Base-by-base conservation (phyloP, 257 asterid genomes). In the Ajuga chamaepitys region DNA sequence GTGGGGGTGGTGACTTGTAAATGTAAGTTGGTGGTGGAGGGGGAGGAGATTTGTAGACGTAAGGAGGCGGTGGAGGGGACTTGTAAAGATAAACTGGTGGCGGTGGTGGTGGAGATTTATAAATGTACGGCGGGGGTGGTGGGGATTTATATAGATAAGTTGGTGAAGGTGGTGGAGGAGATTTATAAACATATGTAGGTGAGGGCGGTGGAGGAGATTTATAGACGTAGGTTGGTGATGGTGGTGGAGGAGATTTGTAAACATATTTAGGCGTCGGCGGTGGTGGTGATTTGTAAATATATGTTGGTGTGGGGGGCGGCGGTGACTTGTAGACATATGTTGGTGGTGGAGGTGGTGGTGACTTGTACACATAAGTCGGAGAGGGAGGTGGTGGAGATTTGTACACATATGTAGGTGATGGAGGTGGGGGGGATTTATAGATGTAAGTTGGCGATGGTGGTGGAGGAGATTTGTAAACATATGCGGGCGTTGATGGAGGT, bases 221-320 rank as follows among this genome's bases (percentile, higher is more conserved):
- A 41, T 65, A 72, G 55, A 0, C 38, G 67, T 4, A 69, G 10
- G 5, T 3, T 0, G 82, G 84, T 0, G 85, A 79, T 0, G 86
- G 83, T 0, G 85, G 81, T 0, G 86, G 83, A 0, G 85, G 76
- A 0, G 82, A 80, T 17, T 74, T 71, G 45, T 80, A 77, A 67
- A 75, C 0, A 62, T 58, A 1, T 63, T 67, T 62, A 0, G 81
- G 81, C 0, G 82, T 0, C 0, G 71, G 73, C 4, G 67, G 22
- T 2, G 75, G 75, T 0, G 82, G 80, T 2, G 76, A 71, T 9
- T 71, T 71, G 41, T 71, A 71, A 0, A 63, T 5, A 52, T 71
- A 56, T 4, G 66, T 52, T 2, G 62, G 62, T 7, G 62, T 44
- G 2, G 62, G 62, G 7, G 62, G 62, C 0, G 76, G 70, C 3